Evolutionary conservation across 2,329 filamentous ascomycete species (phyloP).

Genomic region (Coniochaeta pulveracea): DNA sequence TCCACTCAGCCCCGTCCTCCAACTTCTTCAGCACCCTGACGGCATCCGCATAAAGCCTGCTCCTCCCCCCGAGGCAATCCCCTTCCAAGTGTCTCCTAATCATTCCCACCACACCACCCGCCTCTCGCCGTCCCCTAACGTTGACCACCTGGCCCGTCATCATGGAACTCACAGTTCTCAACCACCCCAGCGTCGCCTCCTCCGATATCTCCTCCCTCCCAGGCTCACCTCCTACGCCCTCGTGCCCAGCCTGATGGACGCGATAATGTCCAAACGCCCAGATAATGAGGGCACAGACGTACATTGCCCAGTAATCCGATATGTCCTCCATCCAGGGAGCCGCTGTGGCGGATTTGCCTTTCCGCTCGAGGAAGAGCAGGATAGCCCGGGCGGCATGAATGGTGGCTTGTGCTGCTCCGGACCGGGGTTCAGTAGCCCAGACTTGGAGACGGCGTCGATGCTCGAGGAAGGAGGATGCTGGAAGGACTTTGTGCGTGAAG

Average conservation of each 20-base stretch:
- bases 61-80: conserved; percentile 37
- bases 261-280: conserved; percentile 46
- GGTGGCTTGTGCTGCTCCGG: conserved; percentile 12
- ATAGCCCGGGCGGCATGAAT: conserved; percentile 31
- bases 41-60: conserved; percentile 40
- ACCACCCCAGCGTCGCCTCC: conserved; percentile 22
- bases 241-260: no score
- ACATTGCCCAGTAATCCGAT: conserved; percentile 42
- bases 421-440: conserved; percentile 20
- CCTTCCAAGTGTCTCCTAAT: conserved; percentile 32
- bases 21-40: conserved; percentile 39
- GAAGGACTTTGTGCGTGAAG: conserved; percentile 40
- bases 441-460: conserved; percentile 32
- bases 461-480: conserved; percentile 29
- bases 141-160: conserved; percentile 25
- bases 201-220: conserved; percentile 9
- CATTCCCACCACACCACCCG: conserved; percentile 33
- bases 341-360: conserved; percentile 3
- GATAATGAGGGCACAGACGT: conserved; percentile 46
- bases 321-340: conserved; percentile 25
- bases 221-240: conserved; percentile 7
- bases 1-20: conserved; percentile 29
- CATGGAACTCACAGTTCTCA: conserved; percentile 27
- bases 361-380: conserved; percentile 39
- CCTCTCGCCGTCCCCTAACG: conserved; percentile 28